phyloP scores from a whole-genome alignment of 176 grass and related monocot genomes.

The Oropetium thomaeum region DNA sequence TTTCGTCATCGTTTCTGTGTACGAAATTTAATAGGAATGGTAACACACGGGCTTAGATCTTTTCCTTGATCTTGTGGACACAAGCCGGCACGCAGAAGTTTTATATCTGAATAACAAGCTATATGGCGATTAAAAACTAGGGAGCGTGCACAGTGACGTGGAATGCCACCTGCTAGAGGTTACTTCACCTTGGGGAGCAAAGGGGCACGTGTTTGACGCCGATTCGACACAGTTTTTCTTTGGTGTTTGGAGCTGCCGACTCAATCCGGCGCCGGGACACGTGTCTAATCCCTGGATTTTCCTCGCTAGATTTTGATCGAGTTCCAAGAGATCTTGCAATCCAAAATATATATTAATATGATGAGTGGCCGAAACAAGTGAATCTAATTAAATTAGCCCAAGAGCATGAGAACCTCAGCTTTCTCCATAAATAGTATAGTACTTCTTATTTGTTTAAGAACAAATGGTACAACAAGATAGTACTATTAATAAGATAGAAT shows the following conservation, averaged over 20 bases:
- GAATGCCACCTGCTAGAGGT: conserved; percentile 19
- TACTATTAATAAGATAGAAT: too few relatives aligned
- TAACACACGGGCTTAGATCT: conserved; percentile 21
- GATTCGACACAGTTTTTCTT: background rate
- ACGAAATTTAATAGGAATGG: conserved; percentile 27
- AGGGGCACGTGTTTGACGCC: background rate
- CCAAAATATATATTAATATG: too few relatives aligned
- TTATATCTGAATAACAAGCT: background rate
- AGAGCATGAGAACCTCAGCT: background rate
- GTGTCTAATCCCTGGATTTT: background rate
- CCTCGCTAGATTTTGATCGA: conserved; percentile 5
- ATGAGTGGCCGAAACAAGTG: background rate
- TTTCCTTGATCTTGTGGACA: conserved; percentile 9
- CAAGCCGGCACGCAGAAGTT: too few relatives aligned
- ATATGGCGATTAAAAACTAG: conserved; percentile 37
- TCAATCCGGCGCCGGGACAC: background rate
- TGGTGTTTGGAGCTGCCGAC: background rate
- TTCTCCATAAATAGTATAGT: background rate
- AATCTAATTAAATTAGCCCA: conserved; percentile 2
- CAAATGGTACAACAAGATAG: too few relatives aligned
- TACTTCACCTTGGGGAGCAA: conserved; percentile 14
- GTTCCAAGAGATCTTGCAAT: too few relatives aligned
- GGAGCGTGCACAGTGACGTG: conserved; percentile 9
- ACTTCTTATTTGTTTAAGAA: too few relatives aligned
- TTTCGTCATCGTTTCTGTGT: background rate